A percentile compares a stretch with the other conserved stretches of the same genome.
Evolutionary conservation across 306 rosid species (phyloP).

Genomic region (Rubus idaeus): DNA sequence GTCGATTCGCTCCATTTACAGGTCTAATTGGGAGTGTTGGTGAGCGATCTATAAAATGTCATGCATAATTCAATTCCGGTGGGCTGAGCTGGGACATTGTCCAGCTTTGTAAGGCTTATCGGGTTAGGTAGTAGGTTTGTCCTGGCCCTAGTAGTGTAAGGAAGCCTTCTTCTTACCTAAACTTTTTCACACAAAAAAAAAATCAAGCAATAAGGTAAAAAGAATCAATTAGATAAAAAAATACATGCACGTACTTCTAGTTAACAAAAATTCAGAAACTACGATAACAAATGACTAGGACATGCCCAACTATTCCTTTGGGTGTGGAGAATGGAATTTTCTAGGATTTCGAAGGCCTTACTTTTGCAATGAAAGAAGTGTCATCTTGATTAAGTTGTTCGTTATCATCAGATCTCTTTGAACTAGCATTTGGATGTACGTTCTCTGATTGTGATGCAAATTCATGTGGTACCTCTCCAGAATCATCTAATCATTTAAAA

Average conservation of each 20-base stretch:
- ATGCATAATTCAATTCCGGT: too few species aligned
- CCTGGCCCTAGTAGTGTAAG: too few species aligned
- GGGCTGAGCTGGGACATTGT: too few species aligned
- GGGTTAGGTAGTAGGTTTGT: too few species aligned
- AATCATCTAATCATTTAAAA: conserved; percentile 47
- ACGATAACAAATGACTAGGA: background rate
- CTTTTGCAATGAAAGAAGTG: conserved; percentile 65
- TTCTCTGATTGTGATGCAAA: conserved; percentile 33
- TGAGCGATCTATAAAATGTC: too few species aligned
- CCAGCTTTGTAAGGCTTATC: too few species aligned
- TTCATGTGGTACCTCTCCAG: conserved; percentile 54
- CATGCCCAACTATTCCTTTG: conserved; percentile 1
- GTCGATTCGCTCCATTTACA: too few species aligned
- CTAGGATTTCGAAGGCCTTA: conserved; percentile 30
- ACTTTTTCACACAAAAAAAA: too few species aligned
- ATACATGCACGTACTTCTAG: background rate
- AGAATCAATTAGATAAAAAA: background rate
- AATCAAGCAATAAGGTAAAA: background rate
- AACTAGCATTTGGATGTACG: conserved; percentile 35
- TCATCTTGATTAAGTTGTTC: conserved; percentile 40
- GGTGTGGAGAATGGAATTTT: background rate
- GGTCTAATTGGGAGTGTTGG: too few species aligned
- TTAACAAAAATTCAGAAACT: conserved; percentile 1
- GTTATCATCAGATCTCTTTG: conserved; percentile 38
- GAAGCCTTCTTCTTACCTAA: too few species aligned